Evolutionary conservation across 352 stramenopile species (phyloP), one percentile per base, ranked within the genome.

Genomic region (Thalassiosira livingstoniorum): DNA sequence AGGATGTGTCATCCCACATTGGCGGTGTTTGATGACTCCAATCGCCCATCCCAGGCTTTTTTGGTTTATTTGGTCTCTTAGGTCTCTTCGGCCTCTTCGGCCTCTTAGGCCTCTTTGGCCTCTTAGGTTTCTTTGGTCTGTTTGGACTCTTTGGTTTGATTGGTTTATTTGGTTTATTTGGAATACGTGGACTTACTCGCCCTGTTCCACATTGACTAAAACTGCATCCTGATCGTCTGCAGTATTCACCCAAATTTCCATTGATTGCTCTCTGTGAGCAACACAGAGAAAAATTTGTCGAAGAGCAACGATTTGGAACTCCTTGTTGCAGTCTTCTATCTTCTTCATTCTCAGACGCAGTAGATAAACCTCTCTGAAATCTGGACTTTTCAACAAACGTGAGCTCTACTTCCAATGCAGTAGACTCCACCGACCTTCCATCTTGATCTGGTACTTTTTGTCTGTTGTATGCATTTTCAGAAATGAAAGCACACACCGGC

Each of bases 121-220:
- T n/a, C n/a, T n/a, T n/a, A n/a, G n/a, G n/a, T n/a, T n/a, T n/a
- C n/a, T n/a, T n/a, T n/a, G n/a, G n/a, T n/a, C n/a, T n/a, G n/a
- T n/a, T n/a, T n/a, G n/a, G n/a, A n/a, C n/a, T n/a, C n/a, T n/a
- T n/a, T n/a, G n/a, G n/a, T n/a, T n/a, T n/a, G n/a, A n/a, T n/a
- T n/a, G n/a, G n/a, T n/a, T n/a, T n/a, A n/a, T n/a, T n/a, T n/a
- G n/a, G n/a, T n/a, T n/a, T n/a, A n/a, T n/a, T n/a, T n/a, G n/a
- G n/a, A n/a, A n/a, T n/a, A n/a, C n/a, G n/a, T n/a, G n/a, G n/a
- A n/a, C n/a, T n/a, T n/a, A 29, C 4, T 21, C 65, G 11, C 13
- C 65, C 65, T 29, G 13, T 15, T 18, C 65, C 65, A 43, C 65
- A 74, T n/a, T 39, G 29, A 13, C 34, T 18, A n/a, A 39, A 15